These are phyloP conservation scores for Entomortierella chlamydospora DNA, from an alignment of 192 early-diverging fungal genomes.

Conservation along the genomic window DNA sequence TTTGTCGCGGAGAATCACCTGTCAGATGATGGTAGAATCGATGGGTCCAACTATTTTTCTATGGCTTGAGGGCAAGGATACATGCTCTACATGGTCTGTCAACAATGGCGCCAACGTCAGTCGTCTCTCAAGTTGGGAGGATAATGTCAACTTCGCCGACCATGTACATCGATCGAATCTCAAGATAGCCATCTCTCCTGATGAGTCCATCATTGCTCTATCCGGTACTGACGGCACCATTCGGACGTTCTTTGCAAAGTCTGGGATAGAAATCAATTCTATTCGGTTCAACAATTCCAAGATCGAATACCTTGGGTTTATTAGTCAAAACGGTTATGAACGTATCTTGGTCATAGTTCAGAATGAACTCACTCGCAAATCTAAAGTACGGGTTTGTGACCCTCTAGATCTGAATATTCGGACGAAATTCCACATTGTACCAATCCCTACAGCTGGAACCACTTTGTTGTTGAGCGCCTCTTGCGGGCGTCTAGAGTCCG, in stretches of 20 bases:
- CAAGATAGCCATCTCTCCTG: constrained; percentile 43
- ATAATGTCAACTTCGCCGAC: constrained; percentile 24
- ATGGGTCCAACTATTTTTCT: constrained; percentile 36
- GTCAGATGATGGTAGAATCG: constrained; percentile 50
- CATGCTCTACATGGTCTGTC: constrained; percentile 31
- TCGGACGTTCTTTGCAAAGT: constrained; percentile 33
- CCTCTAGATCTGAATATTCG: constrained; percentile 28
- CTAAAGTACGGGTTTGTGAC: constrained; percentile 22
- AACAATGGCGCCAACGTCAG: constrained; percentile 32
- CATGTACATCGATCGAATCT: constrained; percentile 13
- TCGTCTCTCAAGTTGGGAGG: constrained; percentile 17
- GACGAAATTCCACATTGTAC: not conserved
- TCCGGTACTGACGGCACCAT: constrained; percentile 34
- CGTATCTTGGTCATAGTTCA: constrained; percentile 23
- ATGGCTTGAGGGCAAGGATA: constrained; percentile 36
- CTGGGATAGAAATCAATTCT: constrained; percentile 28
- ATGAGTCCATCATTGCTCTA: constrained; percentile 45
- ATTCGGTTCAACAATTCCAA: constrained; percentile 28
- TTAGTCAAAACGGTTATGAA: constrained; percentile 9
- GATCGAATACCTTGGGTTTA: constrained; percentile 39
- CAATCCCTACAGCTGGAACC: not conserved
- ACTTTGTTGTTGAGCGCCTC: not conserved
- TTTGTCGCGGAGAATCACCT: constrained; percentile 38
- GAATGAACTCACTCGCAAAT: constrained; percentile 9
- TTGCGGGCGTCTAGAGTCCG: constrained; percentile 6